These are phyloP conservation scores for Boletus sensibilis DNA, from an alignment of 768 basidiomycete genomes.

Conservation along the genomic window DNA sequence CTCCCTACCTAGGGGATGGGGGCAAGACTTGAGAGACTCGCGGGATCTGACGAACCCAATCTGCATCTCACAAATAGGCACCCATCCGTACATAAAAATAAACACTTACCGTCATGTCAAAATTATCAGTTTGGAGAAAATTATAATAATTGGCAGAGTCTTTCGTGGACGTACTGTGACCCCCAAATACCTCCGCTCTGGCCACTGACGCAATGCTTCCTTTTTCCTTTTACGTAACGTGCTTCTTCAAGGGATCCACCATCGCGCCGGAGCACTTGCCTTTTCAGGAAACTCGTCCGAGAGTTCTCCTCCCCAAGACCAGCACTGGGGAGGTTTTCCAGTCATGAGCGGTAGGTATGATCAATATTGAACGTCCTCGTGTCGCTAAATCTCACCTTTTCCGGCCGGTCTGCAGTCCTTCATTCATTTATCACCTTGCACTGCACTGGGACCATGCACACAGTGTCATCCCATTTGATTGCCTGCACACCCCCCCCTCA, in stretches of 20 bases:
- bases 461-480: too few relatives aligned
- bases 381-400: conserved; percentile 2
- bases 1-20: neutral
- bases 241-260: conserved; percentile 24
- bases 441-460: neutral
- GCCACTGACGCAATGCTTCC: neutral
- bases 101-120: conserved; percentile 1
- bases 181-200: conserved; percentile 9
- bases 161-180: conserved; percentile 3
- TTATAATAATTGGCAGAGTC: neutral
- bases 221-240: conserved; percentile 10
- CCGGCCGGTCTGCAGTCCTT: neutral
- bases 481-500: neutral
- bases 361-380: conserved; percentile 1
- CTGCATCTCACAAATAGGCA: conserved; percentile 15
- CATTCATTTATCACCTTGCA: neutral
- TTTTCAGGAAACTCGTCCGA: conserved; percentile 1
- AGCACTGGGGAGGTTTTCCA: too few relatives aligned
- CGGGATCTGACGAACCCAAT: conserved; percentile 28
- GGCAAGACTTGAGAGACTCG: neutral
- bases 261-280: conserved; percentile 5
- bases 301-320: neutral
- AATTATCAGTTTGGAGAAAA: neutral
- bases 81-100: neutral
- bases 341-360: neutral